phyloP scores from a whole-genome alignment of 805 yeast species.

The Candida gorgasii region DNA sequence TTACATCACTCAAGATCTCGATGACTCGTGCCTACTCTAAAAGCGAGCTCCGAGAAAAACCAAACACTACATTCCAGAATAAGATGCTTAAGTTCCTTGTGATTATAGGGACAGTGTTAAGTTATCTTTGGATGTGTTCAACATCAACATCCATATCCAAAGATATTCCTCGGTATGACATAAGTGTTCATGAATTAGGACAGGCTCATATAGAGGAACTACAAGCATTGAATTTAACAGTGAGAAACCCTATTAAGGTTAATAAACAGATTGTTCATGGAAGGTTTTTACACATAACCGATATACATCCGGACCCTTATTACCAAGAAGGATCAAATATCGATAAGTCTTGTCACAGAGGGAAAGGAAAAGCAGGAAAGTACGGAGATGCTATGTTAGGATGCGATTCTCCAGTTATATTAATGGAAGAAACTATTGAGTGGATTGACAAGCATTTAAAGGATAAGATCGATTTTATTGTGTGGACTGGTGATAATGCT shows the following conservation, averaged over 20 bases:
- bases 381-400: constrained; percentile 77
- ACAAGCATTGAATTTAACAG: constrained; percentile 29
- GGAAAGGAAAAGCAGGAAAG: constrained; percentile 55
- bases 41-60: not conserved
- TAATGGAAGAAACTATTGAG: constrained; percentile 61
- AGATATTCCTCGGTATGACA: not conserved
- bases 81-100: constrained; percentile 8
- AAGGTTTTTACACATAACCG: constrained; percentile 81
- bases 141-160: no score
- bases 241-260: constrained; percentile 30
- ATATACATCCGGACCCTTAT: constrained; percentile 78
- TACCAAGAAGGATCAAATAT: constrained; percentile 52
- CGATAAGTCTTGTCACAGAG: constrained; percentile 59
- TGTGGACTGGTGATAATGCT: constrained; percentile 91
- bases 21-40: constrained; percentile 2
- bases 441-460: constrained; percentile 67
- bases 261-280: constrained; percentile 55
- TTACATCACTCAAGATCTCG: no score
- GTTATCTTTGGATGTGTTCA: constrained; percentile 15
- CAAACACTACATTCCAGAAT: no score
- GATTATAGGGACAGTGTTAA: constrained; percentile 2
- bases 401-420: constrained; percentile 70
- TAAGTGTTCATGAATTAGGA: constrained; percentile 5
- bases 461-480: constrained; percentile 79
- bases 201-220: constrained; percentile 5